A percentile compares a stretch with the other conserved stretches of the same genome.
These are phyloP conservation scores for Simplicillium aogashimaense DNA, from an alignment of 2,329 filamentous ascomycete genomes.

Conservation along the genomic window DNA sequence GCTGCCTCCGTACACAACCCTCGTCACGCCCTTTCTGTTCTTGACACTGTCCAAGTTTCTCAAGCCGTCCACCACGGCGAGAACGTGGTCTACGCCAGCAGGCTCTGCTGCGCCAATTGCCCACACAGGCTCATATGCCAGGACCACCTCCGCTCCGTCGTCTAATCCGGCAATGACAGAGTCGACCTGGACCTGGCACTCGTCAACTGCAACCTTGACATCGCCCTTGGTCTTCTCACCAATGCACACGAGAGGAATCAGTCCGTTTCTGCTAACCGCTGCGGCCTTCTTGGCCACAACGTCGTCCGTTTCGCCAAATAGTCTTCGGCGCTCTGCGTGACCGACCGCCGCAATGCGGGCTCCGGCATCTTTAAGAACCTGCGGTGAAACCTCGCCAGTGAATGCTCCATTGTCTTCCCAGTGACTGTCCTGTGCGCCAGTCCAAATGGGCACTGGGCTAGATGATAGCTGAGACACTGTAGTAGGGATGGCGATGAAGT, in stretches of 20 bases:
- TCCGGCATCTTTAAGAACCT: slow-evolving; percentile 56
- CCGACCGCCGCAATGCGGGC: slow-evolving; percentile 68
- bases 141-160: slow-evolving; percentile 55
- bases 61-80: slow-evolving; percentile 57
- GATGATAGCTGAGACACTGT: slow-evolving; percentile 36
- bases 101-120: slow-evolving; percentile 70
- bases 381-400: slow-evolving; percentile 68
- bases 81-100: slow-evolving; percentile 62
- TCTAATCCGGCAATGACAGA: slow-evolving; percentile 53
- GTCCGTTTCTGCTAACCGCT: slow-evolving; percentile 56
- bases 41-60: slow-evolving; percentile 41
- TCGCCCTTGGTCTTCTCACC: slow-evolving; percentile 52
- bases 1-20: slow-evolving; percentile 75
- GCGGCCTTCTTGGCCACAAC: slow-evolving; percentile 58
- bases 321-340: slow-evolving; percentile 65
- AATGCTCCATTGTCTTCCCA: slow-evolving; percentile 62
- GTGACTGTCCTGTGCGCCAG: slow-evolving; percentile 67
- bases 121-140: slow-evolving; percentile 86
- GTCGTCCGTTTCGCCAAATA: slow-evolving; percentile 68
- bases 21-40: slow-evolving; percentile 43
- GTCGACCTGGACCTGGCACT: slow-evolving; percentile 57
- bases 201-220: slow-evolving; percentile 49
- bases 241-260: slow-evolving; percentile 72
- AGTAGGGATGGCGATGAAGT: slow-evolving; percentile 59
- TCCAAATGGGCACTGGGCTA: slow-evolving; percentile 34